Conservation (phyloP, 2,329 filamentous ascomycete genomes). For the Cladosporium sp. region DNA sequence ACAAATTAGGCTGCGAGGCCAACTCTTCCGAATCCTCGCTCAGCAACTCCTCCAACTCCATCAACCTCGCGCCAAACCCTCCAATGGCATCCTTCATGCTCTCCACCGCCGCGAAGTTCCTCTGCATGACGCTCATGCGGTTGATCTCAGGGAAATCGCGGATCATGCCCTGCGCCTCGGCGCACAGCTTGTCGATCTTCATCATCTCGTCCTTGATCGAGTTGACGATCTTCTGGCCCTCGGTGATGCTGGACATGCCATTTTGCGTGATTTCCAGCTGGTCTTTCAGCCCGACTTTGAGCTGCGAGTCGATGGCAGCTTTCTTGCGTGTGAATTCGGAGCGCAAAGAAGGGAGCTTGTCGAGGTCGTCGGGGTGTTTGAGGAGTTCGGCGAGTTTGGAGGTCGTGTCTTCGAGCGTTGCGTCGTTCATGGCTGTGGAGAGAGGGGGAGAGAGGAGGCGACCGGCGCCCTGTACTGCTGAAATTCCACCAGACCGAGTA, state of each 20-base stretch:
- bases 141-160: conserved; percentile 94
- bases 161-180: conserved; percentile 96
- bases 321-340: conserved; percentile 95
- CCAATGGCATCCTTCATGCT: conserved; percentile 90
- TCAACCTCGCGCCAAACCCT: conserved; percentile 77
- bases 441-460: neutral
- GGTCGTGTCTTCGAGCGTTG: conserved; percentile 33
- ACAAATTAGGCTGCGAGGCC: conserved; percentile 87
- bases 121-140: conserved; percentile 86
- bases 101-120: conserved; percentile 93
- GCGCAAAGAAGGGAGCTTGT: conserved; percentile 89
- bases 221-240: conserved; percentile 88
- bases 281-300: conserved; percentile 82
- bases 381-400: conserved; percentile 85
- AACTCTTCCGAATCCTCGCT: conserved; percentile 79
- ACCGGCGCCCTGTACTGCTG: conserved; percentile 7
- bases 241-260: conserved; percentile 83
- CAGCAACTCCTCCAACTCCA: conserved; percentile 74
- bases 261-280: conserved; percentile 93
- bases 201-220: conserved; percentile 98
- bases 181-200: conserved; percentile 96
- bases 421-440: conserved; percentile 32
- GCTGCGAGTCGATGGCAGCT: conserved; percentile 82
- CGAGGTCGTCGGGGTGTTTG: conserved; percentile 92
- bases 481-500: neutral